Evolutionary conservation across 768 basidiomycete species (phyloP), one percentile per base, ranked within the genome.

Genomic region (Xerocomus potaroensis): DNA sequence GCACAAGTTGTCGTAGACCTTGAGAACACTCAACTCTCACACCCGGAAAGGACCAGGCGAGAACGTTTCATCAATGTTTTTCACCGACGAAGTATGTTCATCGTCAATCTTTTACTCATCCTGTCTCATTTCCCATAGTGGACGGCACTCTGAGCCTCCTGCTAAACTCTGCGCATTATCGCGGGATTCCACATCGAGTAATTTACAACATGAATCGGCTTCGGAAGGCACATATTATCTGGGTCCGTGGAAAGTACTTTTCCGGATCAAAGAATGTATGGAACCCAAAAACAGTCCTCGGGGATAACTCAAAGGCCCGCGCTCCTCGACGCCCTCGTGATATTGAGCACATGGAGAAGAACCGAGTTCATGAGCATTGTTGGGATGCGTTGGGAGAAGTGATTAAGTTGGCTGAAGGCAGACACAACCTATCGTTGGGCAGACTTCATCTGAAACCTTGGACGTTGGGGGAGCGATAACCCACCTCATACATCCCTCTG

Each of bases 61-160:
- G 61, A 70, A 42, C 52, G 50, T 5, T 79, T 81, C 75, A 57
- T 85, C 43, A 49, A 58, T 14, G 53, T 50, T 18, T 87, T 84
- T 80, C 74, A 87, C 42, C 60, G 60, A 48, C 75, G 79, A 56
- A 72, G 85, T 83, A 24, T 42, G 68, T 62, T 26, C 29, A 33
- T 41, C 33, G 21, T n/a, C 24, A 0, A n/a, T 26, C 40, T 7
- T 5, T 44, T 14, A 16, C 32, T 30, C 30, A 8, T 21, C 5
- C 35, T 24, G 37, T 59, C 45, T 58, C 36, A 55, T 47, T 48
- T 53, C n/a, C 45, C 27, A 31, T 49, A 90, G 87, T 86, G 63
- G 85, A 89, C 56, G 75, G 72, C 48, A 87, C 85, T 0, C 70
- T 89, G 32, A 70, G 72, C 26, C 53, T 89, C 8, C 60, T 89